Percentiles rank a stretch among this genome's conserved stretches.
These are phyloP conservation scores for Colletotrichum agaves DNA, from an alignment of 2,329 filamentous ascomycete genomes.

Conservation along the genomic window DNA sequence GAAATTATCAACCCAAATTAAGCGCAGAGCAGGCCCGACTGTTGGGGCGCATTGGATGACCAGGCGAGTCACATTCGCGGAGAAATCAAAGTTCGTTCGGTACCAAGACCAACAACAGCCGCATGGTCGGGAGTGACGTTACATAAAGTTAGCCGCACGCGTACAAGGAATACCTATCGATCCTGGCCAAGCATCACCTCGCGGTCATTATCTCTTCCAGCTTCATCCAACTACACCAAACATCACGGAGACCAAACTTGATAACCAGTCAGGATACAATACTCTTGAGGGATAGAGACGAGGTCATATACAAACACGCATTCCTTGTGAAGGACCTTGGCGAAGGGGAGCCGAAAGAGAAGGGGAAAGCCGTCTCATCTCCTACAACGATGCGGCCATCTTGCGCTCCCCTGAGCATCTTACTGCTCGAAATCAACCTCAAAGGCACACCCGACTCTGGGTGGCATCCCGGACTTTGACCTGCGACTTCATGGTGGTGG, in stretches of 20 bases:
- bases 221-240: slow-evolving; percentile 41
- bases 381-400: no score
- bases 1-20: no score
- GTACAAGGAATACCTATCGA: not conserved
- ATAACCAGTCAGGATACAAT: slow-evolving; percentile 25
- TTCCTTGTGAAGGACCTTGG: slow-evolving; percentile 25
- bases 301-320: not conserved
- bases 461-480: not conserved
- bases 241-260: slow-evolving; percentile 39
- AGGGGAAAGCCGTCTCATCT: no score
- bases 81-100: not conserved
- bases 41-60: no score
- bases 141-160: not conserved
- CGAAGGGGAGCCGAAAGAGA: not conserved
- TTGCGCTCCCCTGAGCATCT: slow-evolving; percentile 34
- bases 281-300: slow-evolving; percentile 25
- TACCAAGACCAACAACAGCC: no score
- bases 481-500: not conserved
- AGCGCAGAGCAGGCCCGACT: no score
- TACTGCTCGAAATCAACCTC: slow-evolving; percentile 40
- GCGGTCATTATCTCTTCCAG: slow-evolving; percentile 38
- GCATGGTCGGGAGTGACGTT: slow-evolving; percentile 30
- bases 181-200: slow-evolving; percentile 37
- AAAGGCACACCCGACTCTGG: slow-evolving; percentile 12
- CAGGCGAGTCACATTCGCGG: not conserved